Base-by-base conservation (phyloP, 1,284 basidiomycete genomes). In the Pseudozyma sp. region DNA sequence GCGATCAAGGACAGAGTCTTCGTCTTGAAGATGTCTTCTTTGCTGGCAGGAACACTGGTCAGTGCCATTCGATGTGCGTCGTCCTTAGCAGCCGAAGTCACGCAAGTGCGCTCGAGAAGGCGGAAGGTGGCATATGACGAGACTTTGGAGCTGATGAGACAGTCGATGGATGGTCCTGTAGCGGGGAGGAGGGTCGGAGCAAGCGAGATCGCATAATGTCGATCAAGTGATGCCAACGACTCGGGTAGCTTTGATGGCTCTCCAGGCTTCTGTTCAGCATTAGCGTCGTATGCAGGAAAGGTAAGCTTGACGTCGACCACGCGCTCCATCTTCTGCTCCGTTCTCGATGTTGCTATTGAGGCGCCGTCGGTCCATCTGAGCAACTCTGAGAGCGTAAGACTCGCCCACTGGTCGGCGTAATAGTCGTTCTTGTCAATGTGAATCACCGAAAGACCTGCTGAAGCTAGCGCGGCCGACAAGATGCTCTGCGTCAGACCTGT, bases 11-110 rank as follows among this genome's bases (percentile, higher is more conserved):
- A 88, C 13, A 97, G 89, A 5, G 87, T 88, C 81, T 91, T 91
- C 85, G 90, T 91, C 86, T 92, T 94, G 89, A 99, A 97, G 21
- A 99, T 90, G 68, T 94, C 93, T 85, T 96, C 94, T 85, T 97
- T 98, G 86, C 90, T 93, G 34, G 91, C 90, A 0, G 96, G 96
- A 0, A 98, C 95, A 35, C 73, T 57, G 13, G 69, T 63, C 14
- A 78, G 39, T 3, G 31, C 59, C 51, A 49, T 52, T 31, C 21
- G 21, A 49, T 13, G 19, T 6, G 35, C 42, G 39, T 52, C 19
- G 9, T 18, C 16, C 1, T 49, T 47, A 3, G 52, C 52, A n/a
- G 35, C 1, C 5, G 63, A 64, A 25, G 62, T 60, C 1, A 70
- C 71, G 38, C 67, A 68, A 3, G 76, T 79, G 43, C 70, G 62